Conservation (phyloP, 2,329 filamentous ascomycete species). For the Fusarium dimerum region DNA sequence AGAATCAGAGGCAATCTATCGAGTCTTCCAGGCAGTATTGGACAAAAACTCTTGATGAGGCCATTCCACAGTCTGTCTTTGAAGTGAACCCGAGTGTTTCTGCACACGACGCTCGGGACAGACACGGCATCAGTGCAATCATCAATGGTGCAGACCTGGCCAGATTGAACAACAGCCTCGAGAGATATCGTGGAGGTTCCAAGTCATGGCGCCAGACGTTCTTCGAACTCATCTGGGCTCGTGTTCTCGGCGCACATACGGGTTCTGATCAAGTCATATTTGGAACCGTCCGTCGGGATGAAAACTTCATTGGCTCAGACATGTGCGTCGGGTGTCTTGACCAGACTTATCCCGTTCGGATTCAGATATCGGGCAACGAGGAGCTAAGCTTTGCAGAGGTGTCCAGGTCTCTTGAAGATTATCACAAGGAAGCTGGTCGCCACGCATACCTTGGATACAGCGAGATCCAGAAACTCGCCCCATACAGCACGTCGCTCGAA, state of each 20-base stretch:
- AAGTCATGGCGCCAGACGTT: constrained; percentile 6
- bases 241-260: background rate
- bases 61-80: constrained; percentile 4
- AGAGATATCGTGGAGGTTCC: background rate
- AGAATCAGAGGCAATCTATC: background rate
- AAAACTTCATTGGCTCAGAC: constrained; percentile 2
- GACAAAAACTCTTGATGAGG: background rate
- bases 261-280: constrained; percentile 6
- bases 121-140: constrained; percentile 1
- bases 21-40: background rate
- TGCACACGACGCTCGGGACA: background rate
- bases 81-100: background rate
- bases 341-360: constrained; percentile 1
- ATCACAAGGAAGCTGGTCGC: constrained; percentile 1
- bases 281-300: constrained; percentile 5
- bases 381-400: background rate
- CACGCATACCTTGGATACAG: constrained; percentile 4
- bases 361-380: background rate
- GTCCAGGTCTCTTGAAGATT: background rate
- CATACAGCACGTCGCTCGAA: background rate
- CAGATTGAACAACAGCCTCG: background rate
- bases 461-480: background rate
- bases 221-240: constrained; percentile 1
- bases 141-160: background rate
- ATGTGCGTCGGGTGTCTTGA: constrained; percentile 7